Evolutionary conservation across 768 basidiomycete species (phyloP).

Genomic region (Rhodotorula toruloides): DNA sequence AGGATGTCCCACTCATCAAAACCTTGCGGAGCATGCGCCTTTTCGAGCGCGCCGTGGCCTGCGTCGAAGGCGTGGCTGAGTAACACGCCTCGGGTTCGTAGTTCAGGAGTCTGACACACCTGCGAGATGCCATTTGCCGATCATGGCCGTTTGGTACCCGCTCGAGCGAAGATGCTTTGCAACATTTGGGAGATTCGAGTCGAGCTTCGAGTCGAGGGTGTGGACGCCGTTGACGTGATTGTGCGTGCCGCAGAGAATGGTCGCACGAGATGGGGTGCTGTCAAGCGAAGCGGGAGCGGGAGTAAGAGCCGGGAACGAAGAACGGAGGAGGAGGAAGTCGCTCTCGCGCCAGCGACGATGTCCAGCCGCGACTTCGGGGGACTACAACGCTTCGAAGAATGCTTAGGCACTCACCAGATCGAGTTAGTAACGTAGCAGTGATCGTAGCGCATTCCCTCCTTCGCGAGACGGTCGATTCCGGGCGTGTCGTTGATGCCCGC

Average conservation of each 20-base stretch:
- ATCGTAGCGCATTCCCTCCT: constrained; percentile 28
- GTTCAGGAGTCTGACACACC: too few species aligned
- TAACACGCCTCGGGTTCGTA: too few species aligned
- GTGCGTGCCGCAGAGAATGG: constrained; percentile 22
- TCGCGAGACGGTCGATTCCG: constrained; percentile 20
- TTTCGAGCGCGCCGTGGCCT: too few species aligned
- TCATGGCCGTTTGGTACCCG: constrained; percentile 32
- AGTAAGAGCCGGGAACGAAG: too few species aligned
- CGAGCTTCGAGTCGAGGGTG: constrained; percentile 26
- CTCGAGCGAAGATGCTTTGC: constrained; percentile 31
- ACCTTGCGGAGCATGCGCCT: constrained; percentile 33
- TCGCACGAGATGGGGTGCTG: background rate
- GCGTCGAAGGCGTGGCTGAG: too few species aligned
- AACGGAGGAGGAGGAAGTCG: too few species aligned
- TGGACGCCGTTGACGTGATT: constrained; percentile 25
- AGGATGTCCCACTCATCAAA: constrained; percentile 39
- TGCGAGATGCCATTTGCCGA: constrained; percentile 36
- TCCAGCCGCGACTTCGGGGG: too few species aligned
- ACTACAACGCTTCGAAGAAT: too few species aligned
- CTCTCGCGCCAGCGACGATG: too few species aligned
- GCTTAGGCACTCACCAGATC: too few species aligned
- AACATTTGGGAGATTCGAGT: constrained; percentile 33
- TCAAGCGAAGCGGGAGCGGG: too few species aligned
- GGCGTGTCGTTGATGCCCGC: constrained; percentile 32
- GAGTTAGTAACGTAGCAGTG: constrained; percentile 38